Conservation (phyloP, 2,329 filamentous ascomycete genomes). For the Cryphonectria naterciae region DNA sequence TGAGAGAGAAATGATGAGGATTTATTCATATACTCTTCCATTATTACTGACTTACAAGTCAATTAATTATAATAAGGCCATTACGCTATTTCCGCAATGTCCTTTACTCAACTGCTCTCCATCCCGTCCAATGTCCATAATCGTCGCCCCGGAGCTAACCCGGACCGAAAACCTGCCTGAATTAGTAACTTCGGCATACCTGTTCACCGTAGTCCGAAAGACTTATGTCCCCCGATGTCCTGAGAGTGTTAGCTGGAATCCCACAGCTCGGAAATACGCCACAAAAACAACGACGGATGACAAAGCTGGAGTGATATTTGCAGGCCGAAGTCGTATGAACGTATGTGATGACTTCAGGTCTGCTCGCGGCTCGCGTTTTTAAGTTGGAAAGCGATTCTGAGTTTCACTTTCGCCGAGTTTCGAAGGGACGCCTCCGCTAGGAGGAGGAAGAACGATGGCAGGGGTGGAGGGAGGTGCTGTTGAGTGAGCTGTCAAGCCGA, state of each 20-base stretch:
- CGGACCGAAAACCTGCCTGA: background rate
- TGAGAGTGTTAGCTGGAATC: background rate
- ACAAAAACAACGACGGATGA: background rate
- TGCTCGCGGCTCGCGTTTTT: background rate
- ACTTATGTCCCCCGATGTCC: background rate
- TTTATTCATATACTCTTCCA: background rate
- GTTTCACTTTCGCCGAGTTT: no score
- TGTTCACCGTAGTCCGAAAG: background rate
- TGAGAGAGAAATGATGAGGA: background rate
- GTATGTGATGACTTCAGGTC: background rate
- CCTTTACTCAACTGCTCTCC: background rate
- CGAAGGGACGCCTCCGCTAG: background rate
- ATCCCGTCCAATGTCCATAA: background rate
- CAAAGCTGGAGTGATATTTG: background rate
- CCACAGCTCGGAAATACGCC: background rate
- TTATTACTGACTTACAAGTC: background rate
- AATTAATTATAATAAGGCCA: background rate
- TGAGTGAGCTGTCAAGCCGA: background rate
- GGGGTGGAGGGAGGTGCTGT: background rate
- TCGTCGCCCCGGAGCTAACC: background rate
- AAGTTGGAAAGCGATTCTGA: background rate
- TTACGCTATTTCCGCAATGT: background rate
- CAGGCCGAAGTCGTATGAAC: background rate
- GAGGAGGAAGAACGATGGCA: background rate
- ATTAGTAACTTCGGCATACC: background rate